Percentiles rank a stretch among this genome's conserved stretches.
Evolutionary conservation across 2,329 filamentous ascomycete species (phyloP).

Genomic region (Ceratocystis eucalypticola): DNA sequence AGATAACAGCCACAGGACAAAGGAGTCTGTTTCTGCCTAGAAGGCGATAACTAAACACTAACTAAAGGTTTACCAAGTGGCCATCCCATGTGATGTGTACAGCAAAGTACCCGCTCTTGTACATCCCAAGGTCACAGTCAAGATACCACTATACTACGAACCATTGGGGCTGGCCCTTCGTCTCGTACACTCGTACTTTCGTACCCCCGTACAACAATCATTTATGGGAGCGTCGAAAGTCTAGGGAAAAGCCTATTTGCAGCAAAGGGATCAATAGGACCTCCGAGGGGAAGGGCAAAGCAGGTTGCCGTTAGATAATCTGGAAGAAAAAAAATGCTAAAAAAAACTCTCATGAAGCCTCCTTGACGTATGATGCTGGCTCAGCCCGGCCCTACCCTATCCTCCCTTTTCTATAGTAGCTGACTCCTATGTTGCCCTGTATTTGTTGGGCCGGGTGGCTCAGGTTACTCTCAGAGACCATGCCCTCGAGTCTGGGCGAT

Average conservation of each 20-base stretch:
- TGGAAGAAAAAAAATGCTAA: not conserved
- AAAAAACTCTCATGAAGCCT: not conserved
- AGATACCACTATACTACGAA: not conserved
- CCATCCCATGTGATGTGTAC: not conserved
- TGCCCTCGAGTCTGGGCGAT: too few relatives aligned
- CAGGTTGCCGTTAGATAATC: too few relatives aligned
- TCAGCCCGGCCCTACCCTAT: too few relatives aligned
- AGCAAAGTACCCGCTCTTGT: not conserved
- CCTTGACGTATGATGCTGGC: too few relatives aligned
- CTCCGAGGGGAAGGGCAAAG: not conserved
- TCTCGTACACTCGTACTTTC: not conserved
- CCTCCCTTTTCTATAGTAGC: too few relatives aligned
- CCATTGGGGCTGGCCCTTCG: not conserved
- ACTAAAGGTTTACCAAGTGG: not conserved
- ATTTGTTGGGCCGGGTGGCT: too few relatives aligned
- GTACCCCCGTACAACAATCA: too few relatives aligned
- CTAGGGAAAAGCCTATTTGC: not conserved
- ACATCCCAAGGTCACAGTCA: not conserved
- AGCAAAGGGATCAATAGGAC: conserved; percentile 1
- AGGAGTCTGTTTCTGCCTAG: too few relatives aligned
- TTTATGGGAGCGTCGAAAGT: not conserved
- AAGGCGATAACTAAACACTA: too few relatives aligned
- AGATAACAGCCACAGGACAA: too few relatives aligned
- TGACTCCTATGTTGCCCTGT: too few relatives aligned
- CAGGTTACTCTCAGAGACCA: too few relatives aligned